Conservation (phyloP, 176 grass and related monocot species). For the Panicum miliaceum region DNA sequence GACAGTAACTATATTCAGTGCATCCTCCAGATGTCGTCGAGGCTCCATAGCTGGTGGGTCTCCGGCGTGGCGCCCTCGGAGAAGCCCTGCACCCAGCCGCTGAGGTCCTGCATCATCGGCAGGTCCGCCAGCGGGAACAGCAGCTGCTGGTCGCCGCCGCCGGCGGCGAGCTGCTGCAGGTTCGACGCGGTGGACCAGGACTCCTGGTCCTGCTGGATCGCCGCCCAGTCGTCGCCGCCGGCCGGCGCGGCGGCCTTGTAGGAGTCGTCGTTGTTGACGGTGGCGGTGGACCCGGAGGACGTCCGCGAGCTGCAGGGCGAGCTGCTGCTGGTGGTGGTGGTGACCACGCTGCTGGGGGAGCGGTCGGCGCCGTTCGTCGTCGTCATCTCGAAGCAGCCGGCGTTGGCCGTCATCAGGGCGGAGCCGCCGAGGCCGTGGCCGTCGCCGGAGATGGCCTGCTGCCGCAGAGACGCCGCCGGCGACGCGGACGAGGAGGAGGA, state of each 20-base stretch:
- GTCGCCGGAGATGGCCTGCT: neutral
- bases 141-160: neutral
- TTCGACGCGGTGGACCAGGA: slow-evolving; percentile 37
- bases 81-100: slow-evolving; percentile 55
- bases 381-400: neutral
- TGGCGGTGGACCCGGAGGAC: neutral
- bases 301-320: slow-evolving; percentile 37
- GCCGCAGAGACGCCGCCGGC: rapidly evolving
- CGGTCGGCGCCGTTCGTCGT: neutral
- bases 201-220: slow-evolving; percentile 15
- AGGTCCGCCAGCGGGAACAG: neutral
- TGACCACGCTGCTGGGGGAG: neutral
- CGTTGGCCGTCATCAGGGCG: too few species aligned
- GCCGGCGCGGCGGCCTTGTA: neutral
- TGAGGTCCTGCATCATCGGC: neutral
- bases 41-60: slow-evolving; percentile 43
- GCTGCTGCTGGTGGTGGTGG: slow-evolving; percentile 12
- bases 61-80: neutral
- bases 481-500: neutral
- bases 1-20: neutral
- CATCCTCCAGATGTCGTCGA: slow-evolving; percentile 61
- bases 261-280: neutral
- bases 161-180: neutral
- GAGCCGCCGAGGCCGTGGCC: neutral
- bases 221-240: neutral